Percentiles rank a stretch among this genome's conserved stretches.
Conservation (phyloP, 2,329 filamentous ascomycete species). For the Xylariaceae sp. region DNA sequence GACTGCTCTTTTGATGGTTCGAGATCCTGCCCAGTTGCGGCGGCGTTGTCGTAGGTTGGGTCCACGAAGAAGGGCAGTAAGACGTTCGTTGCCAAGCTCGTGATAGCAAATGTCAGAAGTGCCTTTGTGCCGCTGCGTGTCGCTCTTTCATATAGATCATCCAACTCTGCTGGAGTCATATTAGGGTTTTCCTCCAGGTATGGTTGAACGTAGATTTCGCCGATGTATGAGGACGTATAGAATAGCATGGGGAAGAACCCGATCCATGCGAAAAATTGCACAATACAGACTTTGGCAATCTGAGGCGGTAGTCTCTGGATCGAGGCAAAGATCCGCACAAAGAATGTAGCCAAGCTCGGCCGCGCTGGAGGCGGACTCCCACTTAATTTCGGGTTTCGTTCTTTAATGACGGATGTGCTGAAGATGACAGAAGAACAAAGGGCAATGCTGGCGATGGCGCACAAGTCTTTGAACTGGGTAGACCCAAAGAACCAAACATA, state of each 20-base stretch:
- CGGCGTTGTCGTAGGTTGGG: conserved; percentile 64
- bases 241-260: conserved; percentile 95
- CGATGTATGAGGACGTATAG: conserved; percentile 91
- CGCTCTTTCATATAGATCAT: conserved; percentile 75
- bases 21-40: conserved; percentile 33
- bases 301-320: conserved; percentile 77
- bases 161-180: conserved; percentile 71
- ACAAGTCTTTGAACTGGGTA: conserved; percentile 90
- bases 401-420: conserved; percentile 65
- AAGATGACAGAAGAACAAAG: conserved; percentile 66
- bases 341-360: conserved; percentile 72
- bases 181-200: conserved; percentile 73
- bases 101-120: conserved; percentile 80
- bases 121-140: conserved; percentile 88
- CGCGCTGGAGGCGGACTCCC: conserved; percentile 56
- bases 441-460: conserved; percentile 74
- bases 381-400: conserved; percentile 76
- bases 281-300: conserved; percentile 74
- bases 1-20: no score
- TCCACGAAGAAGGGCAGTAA: conserved; percentile 81
- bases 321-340: conserved; percentile 70
- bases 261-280: conserved; percentile 86
- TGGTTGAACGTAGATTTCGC: conserved; percentile 86
- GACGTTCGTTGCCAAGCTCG: conserved; percentile 77
- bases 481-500: conserved; percentile 76